Conservation (phyloP, 169 alveolate species). For the Amoebophrya sp. region DNA sequence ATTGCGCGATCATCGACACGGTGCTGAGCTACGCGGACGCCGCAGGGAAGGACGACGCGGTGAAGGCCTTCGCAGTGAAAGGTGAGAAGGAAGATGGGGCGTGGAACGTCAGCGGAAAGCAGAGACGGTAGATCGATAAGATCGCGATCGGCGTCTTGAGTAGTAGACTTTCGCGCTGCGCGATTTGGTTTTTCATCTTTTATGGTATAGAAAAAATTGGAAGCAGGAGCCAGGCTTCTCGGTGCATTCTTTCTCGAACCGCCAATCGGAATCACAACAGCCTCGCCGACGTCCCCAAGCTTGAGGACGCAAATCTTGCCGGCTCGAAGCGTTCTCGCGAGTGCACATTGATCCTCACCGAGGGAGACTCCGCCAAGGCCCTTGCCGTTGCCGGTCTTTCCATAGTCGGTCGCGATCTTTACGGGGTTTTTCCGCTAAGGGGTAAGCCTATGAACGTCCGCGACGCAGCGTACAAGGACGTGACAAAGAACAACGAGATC, state of each 20-base stretch:
- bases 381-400: slow-evolving; percentile 95
- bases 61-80: not conserved
- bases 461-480: slow-evolving; percentile 79
- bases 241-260: no score
- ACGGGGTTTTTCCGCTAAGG: slow-evolving; percentile 93
- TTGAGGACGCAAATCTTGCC: slow-evolving; percentile 97
- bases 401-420: slow-evolving; percentile 89
- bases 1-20: slow-evolving; percentile 72
- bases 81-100: slow-evolving; percentile 74
- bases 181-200: no score
- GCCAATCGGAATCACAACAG: slow-evolving; percentile 19
- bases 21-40: slow-evolving; percentile 82
- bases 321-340: slow-evolving; percentile 76
- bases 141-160: no score
- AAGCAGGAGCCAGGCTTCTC: not conserved
- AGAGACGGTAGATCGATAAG: no score
- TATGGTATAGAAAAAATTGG: no score
- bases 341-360: slow-evolving; percentile 94
- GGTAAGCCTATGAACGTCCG: slow-evolving; percentile 95
- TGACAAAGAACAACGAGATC: slow-evolving; percentile 81
- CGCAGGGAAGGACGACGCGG: not conserved
- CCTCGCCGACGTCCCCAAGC: slow-evolving; percentile 81
- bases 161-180: no score
- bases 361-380: slow-evolving; percentile 98
- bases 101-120: not conserved